phyloP scores from a whole-genome alignment of 805 yeast species.

The Myxozyma mucilagina region DNA sequence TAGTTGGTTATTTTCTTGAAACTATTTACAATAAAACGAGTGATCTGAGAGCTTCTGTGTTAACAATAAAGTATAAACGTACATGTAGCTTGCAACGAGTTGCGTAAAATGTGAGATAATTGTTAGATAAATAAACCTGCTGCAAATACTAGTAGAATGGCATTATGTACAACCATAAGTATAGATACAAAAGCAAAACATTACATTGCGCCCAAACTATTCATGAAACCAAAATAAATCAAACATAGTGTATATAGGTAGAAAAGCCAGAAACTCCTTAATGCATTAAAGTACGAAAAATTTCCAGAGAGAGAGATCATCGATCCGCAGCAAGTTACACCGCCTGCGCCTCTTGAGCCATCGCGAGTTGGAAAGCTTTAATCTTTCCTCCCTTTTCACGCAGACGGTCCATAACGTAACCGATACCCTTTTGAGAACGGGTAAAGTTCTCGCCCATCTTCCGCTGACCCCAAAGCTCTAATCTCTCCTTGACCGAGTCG shows the following conservation, averaged over 20 bases:
- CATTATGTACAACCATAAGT: background rate
- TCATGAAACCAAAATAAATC: background rate
- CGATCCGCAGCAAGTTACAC: background rate
- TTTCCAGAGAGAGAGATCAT: background rate
- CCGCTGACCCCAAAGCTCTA: slow-evolving; percentile 78
- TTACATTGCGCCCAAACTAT: background rate
- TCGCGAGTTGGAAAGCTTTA: slow-evolving; percentile 28
- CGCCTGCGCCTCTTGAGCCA: slow-evolving; percentile 23
- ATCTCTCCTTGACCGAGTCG: slow-evolving; percentile 64
- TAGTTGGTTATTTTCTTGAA: background rate
- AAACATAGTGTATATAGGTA: background rate
- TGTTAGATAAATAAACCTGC: background rate
- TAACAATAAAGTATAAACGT: background rate
- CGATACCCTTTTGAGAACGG: slow-evolving; percentile 70
- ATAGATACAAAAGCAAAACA: background rate
- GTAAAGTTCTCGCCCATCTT: slow-evolving; percentile 67
- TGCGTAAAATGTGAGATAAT: background rate
- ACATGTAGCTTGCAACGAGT: background rate
- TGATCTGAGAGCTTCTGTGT: background rate
- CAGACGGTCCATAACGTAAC: slow-evolving; percentile 70
- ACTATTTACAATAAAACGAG: background rate
- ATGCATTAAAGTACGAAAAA: background rate
- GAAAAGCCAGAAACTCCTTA: background rate
- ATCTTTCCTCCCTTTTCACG: slow-evolving; percentile 33
- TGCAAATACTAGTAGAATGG: background rate